Evolutionary conservation across 192 early-diverging fungal genomes (phyloP), one percentile per base, ranked within the genome.

Genomic region (Podila epigama): DNA sequence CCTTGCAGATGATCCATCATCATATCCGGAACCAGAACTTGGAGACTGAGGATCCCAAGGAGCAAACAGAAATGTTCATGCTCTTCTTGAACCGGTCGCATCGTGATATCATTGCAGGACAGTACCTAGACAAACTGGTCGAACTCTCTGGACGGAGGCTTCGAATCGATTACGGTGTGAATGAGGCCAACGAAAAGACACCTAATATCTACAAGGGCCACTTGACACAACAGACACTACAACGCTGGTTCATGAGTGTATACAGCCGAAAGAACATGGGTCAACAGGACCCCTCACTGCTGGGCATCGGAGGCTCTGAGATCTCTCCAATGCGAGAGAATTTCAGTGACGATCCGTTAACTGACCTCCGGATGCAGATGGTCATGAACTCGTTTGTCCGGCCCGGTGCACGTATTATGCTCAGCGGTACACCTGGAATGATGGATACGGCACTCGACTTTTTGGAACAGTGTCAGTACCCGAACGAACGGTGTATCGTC

Each of bases 1-100:
- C 59, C 44, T 34, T 68, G 29, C 66, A 68, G 32, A 50, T 60
- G 40, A 60, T 48, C 44, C 44, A 48, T 22, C n/a, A 48, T 22
- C 20, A 48, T 8, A 48, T 48, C 44, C 44, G 44, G 3, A 48
- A 48, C 44, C 44, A 48, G 20, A 22, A 48, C 20, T 15, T 48
- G 44, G 44, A 48, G 3, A 15, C 20, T 1, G n/a, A 25, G 0
- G 44, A 48, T 22, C 44, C 44, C 44, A 48, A 48, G 44, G 44
- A 48, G n/a, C 44, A 48, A 22, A 48, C 12, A 1, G 44, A 48
- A 5, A 48, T 48, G 44, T 48, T 48, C 15, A 2, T 48, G 44
- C 20, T 48, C 6, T 48, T 18, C 9, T 22, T 48, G 44, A 48
- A 48, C n/a, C 44, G 44, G 1, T 22, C 44, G 5, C 44, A 48